Evolutionary conservation across 257 asterid species (phyloP).

Genomic region (Lycium barbarum): DNA sequence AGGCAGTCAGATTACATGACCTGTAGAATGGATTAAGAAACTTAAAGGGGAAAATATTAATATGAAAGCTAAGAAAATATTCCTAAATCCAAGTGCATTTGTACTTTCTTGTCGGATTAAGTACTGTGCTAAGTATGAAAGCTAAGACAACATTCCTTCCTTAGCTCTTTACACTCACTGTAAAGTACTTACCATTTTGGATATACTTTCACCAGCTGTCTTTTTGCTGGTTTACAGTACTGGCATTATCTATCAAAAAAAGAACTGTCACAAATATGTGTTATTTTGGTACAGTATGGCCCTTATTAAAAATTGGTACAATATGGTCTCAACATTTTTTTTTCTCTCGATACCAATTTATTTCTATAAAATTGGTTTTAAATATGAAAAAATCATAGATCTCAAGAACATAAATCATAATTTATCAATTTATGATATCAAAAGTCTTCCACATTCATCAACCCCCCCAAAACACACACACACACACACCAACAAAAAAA

Average conservation of each 20-base stretch:
- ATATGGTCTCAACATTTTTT: background rate
- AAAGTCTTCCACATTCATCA: background rate
- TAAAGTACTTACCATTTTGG: background rate
- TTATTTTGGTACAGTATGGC: background rate
- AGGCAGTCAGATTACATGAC: background rate
- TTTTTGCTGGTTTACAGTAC: background rate
- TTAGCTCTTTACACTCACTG: slow-evolving; percentile 13
- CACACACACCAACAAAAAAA: background rate
- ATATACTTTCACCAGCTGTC: background rate
- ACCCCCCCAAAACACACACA: background rate
- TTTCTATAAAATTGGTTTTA: background rate
- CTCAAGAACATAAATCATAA: background rate
- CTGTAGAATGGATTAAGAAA: slow-evolving; percentile 11
- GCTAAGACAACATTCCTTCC: slow-evolving; percentile 15
- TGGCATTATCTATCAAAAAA: background rate
- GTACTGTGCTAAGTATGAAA: background rate
- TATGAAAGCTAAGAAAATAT: slow-evolving; percentile 2
- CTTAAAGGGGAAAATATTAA: background rate
- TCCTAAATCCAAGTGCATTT: background rate
- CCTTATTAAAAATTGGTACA: background rate
- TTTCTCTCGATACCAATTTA: background rate
- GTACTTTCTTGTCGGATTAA: background rate
- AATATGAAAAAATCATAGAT: background rate
- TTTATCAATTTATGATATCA: background rate
- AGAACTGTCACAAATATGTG: background rate